A percentile compares a stretch with the other conserved stretches of the same genome.
These are phyloP conservation scores for Candida nitratophila DNA, from an alignment of 805 yeast species.

Conservation along the genomic window DNA sequence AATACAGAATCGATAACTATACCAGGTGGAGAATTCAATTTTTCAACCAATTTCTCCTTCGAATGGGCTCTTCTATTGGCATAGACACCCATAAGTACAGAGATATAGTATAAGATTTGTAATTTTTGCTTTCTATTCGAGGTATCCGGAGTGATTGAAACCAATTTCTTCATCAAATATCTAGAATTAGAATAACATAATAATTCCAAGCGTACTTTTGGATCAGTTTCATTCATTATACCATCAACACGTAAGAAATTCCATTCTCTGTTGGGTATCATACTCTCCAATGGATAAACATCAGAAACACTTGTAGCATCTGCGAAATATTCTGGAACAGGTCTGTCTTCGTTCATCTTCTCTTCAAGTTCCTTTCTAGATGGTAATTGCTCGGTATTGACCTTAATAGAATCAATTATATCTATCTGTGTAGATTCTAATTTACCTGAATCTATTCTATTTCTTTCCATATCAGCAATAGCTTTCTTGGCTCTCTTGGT, in stretches of 20 bases:
- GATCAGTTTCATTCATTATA: conserved; percentile 48
- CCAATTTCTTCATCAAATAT: conserved; percentile 44
- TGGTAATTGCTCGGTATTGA: conserved; percentile 68
- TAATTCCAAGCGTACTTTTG: conserved; percentile 42
- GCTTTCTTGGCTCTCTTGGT: conserved; percentile 94
- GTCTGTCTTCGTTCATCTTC: conserved; percentile 59
- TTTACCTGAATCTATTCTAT: conserved; percentile 79
- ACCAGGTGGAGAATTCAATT: conserved; percentile 70
- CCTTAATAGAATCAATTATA: conserved; percentile 72
- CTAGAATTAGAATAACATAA: conserved; percentile 58
- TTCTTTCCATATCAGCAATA: conserved; percentile 70
- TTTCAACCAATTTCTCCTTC: conserved; percentile 50
- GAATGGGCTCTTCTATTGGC: conserved; percentile 60
- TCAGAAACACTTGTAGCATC: conserved; percentile 82
- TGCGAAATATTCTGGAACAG: conserved; percentile 70
- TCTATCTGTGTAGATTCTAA: conserved; percentile 64
- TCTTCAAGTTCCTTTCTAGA: conserved; percentile 55
- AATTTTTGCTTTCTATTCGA: conserved; percentile 46
- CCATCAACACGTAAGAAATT: conserved; percentile 55
- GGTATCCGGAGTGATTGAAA: conserved; percentile 29
- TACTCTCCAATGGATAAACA: conserved; percentile 64
- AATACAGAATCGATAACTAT: conserved; percentile 66
- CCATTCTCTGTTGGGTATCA: conserved; percentile 66
- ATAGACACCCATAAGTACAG: conserved; percentile 75
- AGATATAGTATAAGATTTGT: conserved; percentile 71